These are phyloP conservation scores for Centella asiatica DNA, from an alignment of 129 eudicot genomes.

Conservation along the genomic window DNA sequence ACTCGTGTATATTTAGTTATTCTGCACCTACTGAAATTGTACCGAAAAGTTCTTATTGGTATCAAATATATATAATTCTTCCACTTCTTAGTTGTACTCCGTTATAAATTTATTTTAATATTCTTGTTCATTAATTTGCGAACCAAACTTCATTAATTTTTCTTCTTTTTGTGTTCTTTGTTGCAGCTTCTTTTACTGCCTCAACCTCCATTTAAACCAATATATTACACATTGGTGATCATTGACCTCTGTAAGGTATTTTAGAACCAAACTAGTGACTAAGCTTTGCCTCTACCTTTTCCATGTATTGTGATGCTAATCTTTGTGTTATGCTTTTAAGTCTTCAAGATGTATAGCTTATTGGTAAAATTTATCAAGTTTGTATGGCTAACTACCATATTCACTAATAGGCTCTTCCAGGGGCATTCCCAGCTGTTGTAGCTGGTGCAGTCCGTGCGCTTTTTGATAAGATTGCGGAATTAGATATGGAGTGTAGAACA, in stretches of 20 bases:
- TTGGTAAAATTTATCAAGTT: neutral
- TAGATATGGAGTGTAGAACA: constrained; percentile 95
- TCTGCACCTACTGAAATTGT: too few relatives aligned
- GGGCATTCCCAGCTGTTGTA: constrained; percentile 97
- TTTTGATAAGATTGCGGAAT: constrained; percentile 81
- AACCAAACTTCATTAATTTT: too few relatives aligned
- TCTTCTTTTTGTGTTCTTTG: neutral
- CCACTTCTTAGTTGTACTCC: too few relatives aligned
- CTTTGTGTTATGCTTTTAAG: neutral
- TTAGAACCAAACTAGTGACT: neutral
- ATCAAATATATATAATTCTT: too few relatives aligned
- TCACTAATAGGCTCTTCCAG: constrained; percentile 99
- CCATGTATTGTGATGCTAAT: neutral
- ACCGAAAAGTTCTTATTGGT: too few relatives aligned
- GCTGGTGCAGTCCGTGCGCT: constrained; percentile 99
- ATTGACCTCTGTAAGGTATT: constrained; percentile 96
- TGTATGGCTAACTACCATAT: too few relatives aligned
- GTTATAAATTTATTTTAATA: too few relatives aligned
- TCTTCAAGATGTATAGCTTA: neutral
- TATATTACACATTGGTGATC: constrained; percentile 85
- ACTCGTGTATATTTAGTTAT: too few relatives aligned
- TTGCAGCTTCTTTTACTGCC: constrained; percentile 91
- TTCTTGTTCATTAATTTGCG: too few relatives aligned
- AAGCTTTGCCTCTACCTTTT: neutral
- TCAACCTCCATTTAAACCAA: constrained; percentile 88